Evolutionary conservation across 2,329 filamentous ascomycete species (phyloP).

Genomic region (Epichloe gansuensis): DNA sequence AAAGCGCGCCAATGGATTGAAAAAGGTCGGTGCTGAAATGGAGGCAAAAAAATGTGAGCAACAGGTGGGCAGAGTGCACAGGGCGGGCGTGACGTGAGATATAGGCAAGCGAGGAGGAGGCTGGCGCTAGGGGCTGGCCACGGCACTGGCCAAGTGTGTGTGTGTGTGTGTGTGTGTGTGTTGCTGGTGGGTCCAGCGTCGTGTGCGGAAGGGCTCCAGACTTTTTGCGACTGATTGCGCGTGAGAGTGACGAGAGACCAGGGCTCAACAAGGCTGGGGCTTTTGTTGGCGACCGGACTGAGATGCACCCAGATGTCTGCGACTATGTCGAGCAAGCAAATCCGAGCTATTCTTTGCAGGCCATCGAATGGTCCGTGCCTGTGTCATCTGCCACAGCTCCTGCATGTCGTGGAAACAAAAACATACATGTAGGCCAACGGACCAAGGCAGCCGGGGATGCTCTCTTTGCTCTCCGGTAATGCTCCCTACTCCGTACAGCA

Average conservation of each 20-base stretch:
- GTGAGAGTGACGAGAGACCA: not conserved
- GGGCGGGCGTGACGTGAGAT: slow-evolving; percentile 11
- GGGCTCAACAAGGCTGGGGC: not conserved
- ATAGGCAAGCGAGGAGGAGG: slow-evolving; percentile 15
- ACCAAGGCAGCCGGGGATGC: too few relatives aligned
- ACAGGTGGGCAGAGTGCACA: slow-evolving; percentile 9
- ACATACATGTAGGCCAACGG: too few relatives aligned
- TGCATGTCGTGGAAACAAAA: not conserved
- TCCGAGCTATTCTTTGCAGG: not conserved
- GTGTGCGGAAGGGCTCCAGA: slow-evolving; percentile 3
- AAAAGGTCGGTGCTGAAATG: not conserved
- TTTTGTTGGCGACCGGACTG: not conserved
- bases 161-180: not conserved
- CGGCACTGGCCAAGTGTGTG: not conserved
- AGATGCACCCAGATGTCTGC: not conserved
- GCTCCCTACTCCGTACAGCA: too few relatives aligned
- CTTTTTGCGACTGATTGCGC: not conserved
- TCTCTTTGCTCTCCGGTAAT: too few relatives aligned
- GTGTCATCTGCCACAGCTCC: not conserved
- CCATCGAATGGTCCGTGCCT: not conserved
- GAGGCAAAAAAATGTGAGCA: slow-evolving; percentile 7
- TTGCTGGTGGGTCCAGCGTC: slow-evolving; percentile 2
- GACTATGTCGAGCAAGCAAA: not conserved
- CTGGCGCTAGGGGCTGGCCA: slow-evolving; percentile 3
- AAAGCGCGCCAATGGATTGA: slow-evolving; percentile 6